Percentiles rank a stretch among this genome's conserved stretches.
phyloP scores from a whole-genome alignment of 2,329 filamentous ascomycete species.

The Allantophomopsis lycopodina region DNA sequence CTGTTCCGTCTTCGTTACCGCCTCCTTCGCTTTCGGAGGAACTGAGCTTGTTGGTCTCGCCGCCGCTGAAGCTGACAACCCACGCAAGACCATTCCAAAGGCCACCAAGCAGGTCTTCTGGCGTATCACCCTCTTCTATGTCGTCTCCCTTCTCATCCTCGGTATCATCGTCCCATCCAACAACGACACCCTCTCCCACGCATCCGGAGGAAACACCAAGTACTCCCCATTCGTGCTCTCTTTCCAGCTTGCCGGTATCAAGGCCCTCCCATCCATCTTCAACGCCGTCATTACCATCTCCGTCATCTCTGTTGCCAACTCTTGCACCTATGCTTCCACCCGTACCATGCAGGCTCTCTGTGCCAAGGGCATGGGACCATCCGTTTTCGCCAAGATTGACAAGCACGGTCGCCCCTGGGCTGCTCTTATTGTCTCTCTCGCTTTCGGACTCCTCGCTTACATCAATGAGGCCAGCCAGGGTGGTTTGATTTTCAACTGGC shows the following conservation, averaged over 20 bases:
- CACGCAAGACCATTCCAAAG: conserved; percentile 29
- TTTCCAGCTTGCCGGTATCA: conserved; percentile 33
- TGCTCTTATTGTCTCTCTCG: conserved; percentile 34
- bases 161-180: conserved; percentile 25
- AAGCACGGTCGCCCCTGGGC: conserved; percentile 43
- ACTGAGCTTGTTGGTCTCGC: conserved; percentile 48
- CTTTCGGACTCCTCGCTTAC: conserved; percentile 45
- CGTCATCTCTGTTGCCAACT: conserved; percentile 37
- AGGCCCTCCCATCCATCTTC: conserved; percentile 35
- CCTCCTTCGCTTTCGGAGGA: conserved; percentile 47
- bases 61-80: conserved; percentile 42
- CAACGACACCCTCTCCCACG: conserved; percentile 12
- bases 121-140: conserved; percentile 30
- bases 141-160: conserved; percentile 26
- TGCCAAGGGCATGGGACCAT: conserved; percentile 35
- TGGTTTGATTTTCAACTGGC: conserved; percentile 42
- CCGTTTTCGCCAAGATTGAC: conserved; percentile 44
- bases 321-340: conserved; percentile 32
- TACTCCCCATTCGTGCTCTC: conserved; percentile 34
- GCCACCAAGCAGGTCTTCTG: conserved; percentile 31
- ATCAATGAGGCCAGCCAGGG: conserved; percentile 29
- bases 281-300: conserved; percentile 37
- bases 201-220: conserved; percentile 15
- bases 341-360: conserved; percentile 34
- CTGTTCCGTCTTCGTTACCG: conserved; percentile 48